phyloP scores from a whole-genome alignment of 2,329 filamentous ascomycete genomes.

The Verticillium longisporum region DNA sequence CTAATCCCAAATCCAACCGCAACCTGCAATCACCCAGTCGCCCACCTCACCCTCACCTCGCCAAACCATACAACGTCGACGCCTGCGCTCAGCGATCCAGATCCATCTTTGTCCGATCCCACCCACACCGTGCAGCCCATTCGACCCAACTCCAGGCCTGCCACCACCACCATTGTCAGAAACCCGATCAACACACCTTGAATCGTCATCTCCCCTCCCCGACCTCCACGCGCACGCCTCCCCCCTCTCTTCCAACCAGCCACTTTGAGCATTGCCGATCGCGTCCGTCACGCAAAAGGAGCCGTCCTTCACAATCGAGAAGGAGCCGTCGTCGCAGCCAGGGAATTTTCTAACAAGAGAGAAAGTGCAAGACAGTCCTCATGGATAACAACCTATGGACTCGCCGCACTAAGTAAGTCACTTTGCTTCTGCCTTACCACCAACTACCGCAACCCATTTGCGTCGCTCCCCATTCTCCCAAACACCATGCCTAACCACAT shows the following conservation, averaged over 20 bases:
- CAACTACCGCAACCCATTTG: conserved; percentile 1
- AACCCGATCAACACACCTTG: background rate
- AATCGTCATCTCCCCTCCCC: background rate
- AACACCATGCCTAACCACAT: conserved; percentile 13
- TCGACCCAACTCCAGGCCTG: background rate
- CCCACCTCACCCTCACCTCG: background rate
- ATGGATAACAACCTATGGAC: conserved; percentile 69
- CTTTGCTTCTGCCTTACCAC: background rate
- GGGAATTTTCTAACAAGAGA: conserved; percentile 4
- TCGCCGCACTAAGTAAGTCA: conserved; percentile 72
- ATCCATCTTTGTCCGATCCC: background rate
- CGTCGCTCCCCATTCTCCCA: conserved; percentile 10
- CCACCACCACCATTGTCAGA: background rate
- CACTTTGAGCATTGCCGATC: background rate
- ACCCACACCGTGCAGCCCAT: background rate
- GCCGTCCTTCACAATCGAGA: conserved; percentile 1
- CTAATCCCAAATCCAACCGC: background rate
- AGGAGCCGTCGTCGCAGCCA: conserved; percentile 3
- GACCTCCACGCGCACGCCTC: background rate
- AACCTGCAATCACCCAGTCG: background rate
- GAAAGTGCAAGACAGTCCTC: conserved; percentile 25
- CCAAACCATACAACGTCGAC: background rate
- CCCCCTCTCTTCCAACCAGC: background rate
- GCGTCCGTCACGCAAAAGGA: conserved; percentile 1
- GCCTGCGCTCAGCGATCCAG: background rate